Evolutionary conservation across 2,329 filamentous ascomycete species (phyloP).

Genomic region (Ascochyta rabiei): DNA sequence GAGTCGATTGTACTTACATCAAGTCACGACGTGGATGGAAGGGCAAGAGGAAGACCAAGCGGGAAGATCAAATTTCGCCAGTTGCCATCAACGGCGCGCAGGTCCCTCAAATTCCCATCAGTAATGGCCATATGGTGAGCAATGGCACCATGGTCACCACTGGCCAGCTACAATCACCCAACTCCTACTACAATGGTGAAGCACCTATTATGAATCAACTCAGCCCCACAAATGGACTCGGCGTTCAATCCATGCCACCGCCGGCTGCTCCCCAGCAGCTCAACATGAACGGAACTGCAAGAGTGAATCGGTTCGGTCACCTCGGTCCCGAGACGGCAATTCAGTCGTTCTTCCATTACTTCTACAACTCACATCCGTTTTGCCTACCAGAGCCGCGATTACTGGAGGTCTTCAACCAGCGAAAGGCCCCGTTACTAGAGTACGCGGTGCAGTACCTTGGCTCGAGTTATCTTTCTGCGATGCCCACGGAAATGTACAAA

Average conservation of each 20-base stretch:
- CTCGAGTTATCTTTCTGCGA: conserved; percentile 58
- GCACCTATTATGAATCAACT: conserved; percentile 30
- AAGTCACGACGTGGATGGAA: conserved; percentile 59
- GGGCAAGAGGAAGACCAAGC: conserved; percentile 49
- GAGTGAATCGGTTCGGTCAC: conserved; percentile 37
- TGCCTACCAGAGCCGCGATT: conserved; percentile 56
- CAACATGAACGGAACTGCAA: conserved; percentile 42
- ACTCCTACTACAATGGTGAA: conserved; percentile 39
- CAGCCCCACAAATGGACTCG: conserved; percentile 29
- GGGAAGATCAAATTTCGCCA: conserved; percentile 37
- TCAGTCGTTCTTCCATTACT: conserved; percentile 55
- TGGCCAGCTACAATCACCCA: conserved; percentile 38
- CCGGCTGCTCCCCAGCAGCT: conserved; percentile 30
- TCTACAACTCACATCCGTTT: conserved; percentile 62
- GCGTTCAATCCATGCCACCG: conserved; percentile 25
- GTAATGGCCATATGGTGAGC: conserved; percentile 24
- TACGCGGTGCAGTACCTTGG: conserved; percentile 64
- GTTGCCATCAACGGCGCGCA: conserved; percentile 30
- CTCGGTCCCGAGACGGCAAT: conserved; percentile 38
- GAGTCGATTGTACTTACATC: conserved; percentile 57
- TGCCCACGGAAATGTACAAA: conserved; percentile 54
- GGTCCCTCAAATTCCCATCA: conserved; percentile 20
- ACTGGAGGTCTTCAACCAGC: conserved; percentile 50
- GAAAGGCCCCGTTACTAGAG: conserved; percentile 52
- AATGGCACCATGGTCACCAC: conserved; percentile 17